Evolutionary conservation across 2,329 filamentous ascomycete genomes (phyloP).

Genomic region (Ramichloridium luteum): DNA sequence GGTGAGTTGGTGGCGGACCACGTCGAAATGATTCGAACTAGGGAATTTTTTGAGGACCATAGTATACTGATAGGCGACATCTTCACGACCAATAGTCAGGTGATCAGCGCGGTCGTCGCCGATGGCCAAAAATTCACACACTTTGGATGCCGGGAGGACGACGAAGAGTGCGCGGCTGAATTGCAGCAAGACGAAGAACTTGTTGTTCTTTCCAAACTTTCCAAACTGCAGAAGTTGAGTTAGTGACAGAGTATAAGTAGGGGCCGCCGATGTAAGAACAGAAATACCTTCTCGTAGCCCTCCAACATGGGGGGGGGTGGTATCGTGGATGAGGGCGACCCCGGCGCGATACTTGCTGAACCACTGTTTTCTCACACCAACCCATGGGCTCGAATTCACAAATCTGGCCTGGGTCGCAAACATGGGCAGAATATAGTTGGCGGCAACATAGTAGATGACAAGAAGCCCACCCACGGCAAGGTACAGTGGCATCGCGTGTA

Average conservation of each 20-base stretch:
- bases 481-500: background rate
- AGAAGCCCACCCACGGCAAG: background rate
- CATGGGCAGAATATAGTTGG: conserved; percentile 6
- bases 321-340: conserved; percentile 7
- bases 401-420: conserved; percentile 7
- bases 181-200: conserved; percentile 13
- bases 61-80: conserved; percentile 1
- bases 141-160: conserved; percentile 10
- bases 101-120: conserved; percentile 1
- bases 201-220: conserved; percentile 5
- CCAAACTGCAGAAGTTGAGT: conserved; percentile 1
- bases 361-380: conserved; percentile 11
- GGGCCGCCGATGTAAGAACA: background rate
- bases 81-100: conserved; percentile 1
- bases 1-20: conserved; percentile 13
- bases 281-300: conserved; percentile 10
- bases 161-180: conserved; percentile 12
- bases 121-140: conserved; percentile 10
- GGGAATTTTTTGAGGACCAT: conserved; percentile 1
- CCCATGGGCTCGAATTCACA: conserved; percentile 9
- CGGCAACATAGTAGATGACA: conserved; percentile 1
- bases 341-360: conserved; percentile 9
- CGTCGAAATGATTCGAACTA: conserved; percentile 8
- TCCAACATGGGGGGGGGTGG: conserved; percentile 8
- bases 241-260: background rate